These are phyloP conservation scores for Thalassiosira profunda DNA, from an alignment of 108 stramenopile genomes.

Conservation along the genomic window DNA sequence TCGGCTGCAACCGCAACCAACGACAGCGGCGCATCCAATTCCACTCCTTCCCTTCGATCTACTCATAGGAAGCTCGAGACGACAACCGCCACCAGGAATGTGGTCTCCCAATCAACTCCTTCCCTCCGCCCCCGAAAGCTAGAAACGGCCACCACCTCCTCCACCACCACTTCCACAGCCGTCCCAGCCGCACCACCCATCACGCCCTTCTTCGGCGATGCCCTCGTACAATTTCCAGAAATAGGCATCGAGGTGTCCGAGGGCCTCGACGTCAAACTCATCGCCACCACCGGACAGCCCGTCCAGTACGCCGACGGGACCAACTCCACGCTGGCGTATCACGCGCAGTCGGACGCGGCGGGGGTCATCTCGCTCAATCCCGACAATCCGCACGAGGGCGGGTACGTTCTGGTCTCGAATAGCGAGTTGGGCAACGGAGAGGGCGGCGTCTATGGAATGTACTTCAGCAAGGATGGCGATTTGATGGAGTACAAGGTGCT, in stretches of 20 bases:
- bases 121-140: neutral
- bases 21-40: too few relatives aligned
- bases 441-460: conserved; percentile 52
- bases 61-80: too few relatives aligned
- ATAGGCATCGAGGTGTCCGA: neutral
- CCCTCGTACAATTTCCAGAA: neutral
- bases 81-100: too few relatives aligned
- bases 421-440: conserved; percentile 10
- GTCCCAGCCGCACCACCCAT: neutral
- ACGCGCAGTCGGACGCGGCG: conserved; percentile 32
- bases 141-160: neutral
- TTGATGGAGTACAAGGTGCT: conserved; percentile 41
- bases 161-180: neutral
- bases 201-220: neutral
- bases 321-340: conserved; percentile 16
- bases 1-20: too few relatives aligned
- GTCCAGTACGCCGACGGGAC: conserved; percentile 11
- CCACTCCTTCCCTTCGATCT: neutral
- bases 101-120: neutral
- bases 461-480: conserved; percentile 40
- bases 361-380: conserved; percentile 1
- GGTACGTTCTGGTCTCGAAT: conserved; percentile 48
- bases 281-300: conserved; percentile 12
- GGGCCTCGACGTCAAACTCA: conserved; percentile 24
- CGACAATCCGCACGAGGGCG: conserved; percentile 7